Percentiles rank a stretch among this genome's conserved stretches.
Conservation (phyloP, 257 asterid species). For the Cruciata laevipes region DNA sequence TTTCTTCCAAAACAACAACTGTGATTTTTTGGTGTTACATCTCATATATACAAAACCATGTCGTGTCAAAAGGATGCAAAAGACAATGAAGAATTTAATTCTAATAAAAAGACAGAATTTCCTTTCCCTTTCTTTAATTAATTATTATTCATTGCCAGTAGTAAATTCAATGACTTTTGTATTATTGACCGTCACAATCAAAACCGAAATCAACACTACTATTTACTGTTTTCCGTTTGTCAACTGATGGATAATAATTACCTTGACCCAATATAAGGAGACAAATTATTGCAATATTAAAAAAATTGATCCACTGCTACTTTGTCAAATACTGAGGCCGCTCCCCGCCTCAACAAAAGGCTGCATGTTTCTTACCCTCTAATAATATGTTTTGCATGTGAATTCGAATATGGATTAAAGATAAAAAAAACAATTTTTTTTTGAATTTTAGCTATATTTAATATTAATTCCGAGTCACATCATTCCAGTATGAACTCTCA, state of each 20-base stretch:
- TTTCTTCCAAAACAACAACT: constrained; percentile 12
- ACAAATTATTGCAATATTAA: background rate
- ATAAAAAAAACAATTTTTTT: no score
- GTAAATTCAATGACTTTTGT: background rate
- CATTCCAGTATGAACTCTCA: no score
- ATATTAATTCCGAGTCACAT: no score
- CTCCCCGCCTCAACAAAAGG: no score
- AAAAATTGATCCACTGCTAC: background rate
- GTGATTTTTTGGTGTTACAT: background rate
- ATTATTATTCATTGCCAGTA: background rate
- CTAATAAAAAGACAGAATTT: background rate
- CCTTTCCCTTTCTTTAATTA: background rate
- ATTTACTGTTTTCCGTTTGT: background rate
- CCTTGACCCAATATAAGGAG: background rate
- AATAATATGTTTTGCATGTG: no score
- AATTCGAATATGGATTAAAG: no score
- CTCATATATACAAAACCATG: background rate
- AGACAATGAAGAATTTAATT: background rate
- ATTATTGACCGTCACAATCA: background rate
- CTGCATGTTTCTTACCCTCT: no score
- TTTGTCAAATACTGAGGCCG: no score
- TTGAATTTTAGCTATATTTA: no score
- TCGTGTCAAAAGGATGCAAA: constrained; percentile 7
- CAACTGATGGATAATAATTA: background rate
- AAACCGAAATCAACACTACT: background rate